Evolutionary conservation across 176 grass and related monocot genomes (phyloP).

Genomic region (Chloris gayana): DNA sequence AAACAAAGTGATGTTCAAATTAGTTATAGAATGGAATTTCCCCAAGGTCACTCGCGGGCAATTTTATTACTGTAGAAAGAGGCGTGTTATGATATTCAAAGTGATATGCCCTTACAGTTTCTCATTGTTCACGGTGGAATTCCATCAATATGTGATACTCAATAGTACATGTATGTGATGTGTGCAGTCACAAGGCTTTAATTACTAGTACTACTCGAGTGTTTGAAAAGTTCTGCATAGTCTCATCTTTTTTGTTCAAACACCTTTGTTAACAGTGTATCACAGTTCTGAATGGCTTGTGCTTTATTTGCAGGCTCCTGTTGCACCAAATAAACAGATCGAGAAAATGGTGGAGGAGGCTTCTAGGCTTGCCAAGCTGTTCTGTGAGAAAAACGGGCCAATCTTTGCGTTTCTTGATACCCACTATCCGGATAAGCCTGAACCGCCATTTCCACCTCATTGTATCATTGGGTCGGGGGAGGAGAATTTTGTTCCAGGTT

Average conservation of each 20-base stretch:
- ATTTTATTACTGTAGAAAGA: not conserved
- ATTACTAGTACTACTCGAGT: too few relatives aligned
- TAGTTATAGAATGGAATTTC: not conserved
- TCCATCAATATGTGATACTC: not conserved
- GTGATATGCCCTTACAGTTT: not conserved
- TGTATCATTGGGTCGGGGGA: conserved; percentile 88
- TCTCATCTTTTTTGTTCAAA: not conserved
- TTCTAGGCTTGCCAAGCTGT: conserved; percentile 64
- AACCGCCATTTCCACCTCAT: conserved; percentile 84
- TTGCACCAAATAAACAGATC: conserved; percentile 78
- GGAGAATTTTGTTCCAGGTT: conserved; percentile 91
- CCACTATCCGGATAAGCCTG: conserved; percentile 77
- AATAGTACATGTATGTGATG: not conserved
- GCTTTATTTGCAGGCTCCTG: conserved; percentile 61
- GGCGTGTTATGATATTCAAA: not conserved
- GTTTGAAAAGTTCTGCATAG: not conserved
- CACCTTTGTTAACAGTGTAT: not conserved
- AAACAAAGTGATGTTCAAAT: not conserved
- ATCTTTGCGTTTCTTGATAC: conserved; percentile 84
- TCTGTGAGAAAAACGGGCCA: conserved; percentile 74
- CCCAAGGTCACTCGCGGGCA: not conserved
- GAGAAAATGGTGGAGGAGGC: conserved; percentile 85
- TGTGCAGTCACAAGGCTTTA: not conserved
- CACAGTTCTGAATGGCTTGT: not conserved
- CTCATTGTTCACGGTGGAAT: not conserved